Percentiles rank a stretch among this genome's conserved stretches.
These are phyloP conservation scores for Pseudocercospora crystallina DNA, from an alignment of 2,329 filamentous ascomycete species.

Conservation along the genomic window DNA sequence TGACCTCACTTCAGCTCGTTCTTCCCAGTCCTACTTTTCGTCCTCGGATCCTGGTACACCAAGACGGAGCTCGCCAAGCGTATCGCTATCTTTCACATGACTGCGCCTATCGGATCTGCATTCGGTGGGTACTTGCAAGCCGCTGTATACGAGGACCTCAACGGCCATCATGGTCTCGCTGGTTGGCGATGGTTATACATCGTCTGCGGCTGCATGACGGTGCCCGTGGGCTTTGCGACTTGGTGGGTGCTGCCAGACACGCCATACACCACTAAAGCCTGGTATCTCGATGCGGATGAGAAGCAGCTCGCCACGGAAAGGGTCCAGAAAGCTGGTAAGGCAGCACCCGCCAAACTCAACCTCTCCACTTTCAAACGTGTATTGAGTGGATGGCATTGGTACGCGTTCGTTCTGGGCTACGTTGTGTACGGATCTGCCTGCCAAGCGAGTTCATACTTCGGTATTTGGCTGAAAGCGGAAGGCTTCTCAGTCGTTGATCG, in stretches of 20 bases:
- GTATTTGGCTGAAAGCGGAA: conserved; percentile 8
- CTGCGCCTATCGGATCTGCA: conserved; percentile 10
- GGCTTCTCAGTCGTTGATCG: conserved; percentile 11
- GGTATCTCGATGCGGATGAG: conserved; percentile 11
- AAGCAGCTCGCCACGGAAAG: conserved; percentile 10
- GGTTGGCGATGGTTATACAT: conserved; percentile 19
- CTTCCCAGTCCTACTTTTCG: conserved; percentile 6
- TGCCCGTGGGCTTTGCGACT: conserved; percentile 52
- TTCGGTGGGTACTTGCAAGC: conserved; percentile 13
- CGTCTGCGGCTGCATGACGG: conserved; percentile 53
- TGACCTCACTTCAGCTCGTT: too few species aligned
- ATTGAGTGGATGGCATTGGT: conserved; percentile 18
- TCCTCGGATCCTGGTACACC: conserved; percentile 18
- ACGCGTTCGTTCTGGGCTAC: conserved; percentile 14
- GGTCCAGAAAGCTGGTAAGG: conserved; percentile 9
- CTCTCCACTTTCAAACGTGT: conserved; percentile 12
- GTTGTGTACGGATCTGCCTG: conserved; percentile 6
- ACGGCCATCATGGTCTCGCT: conserved; percentile 9
- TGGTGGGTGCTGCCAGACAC: conserved; percentile 55
- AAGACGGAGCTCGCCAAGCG: conserved; percentile 12
- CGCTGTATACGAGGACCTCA: conserved; percentile 11
- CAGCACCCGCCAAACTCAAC: conserved; percentile 7
- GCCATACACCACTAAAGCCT: conserved; percentile 15
- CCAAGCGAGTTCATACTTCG: conserved; percentile 6
- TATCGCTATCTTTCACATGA: conserved; percentile 13